Percentiles rank a stretch among this genome's conserved stretches.
Conservation (phyloP, 2,329 filamentous ascomycete genomes). For the Aspergillus sp. region DNA sequence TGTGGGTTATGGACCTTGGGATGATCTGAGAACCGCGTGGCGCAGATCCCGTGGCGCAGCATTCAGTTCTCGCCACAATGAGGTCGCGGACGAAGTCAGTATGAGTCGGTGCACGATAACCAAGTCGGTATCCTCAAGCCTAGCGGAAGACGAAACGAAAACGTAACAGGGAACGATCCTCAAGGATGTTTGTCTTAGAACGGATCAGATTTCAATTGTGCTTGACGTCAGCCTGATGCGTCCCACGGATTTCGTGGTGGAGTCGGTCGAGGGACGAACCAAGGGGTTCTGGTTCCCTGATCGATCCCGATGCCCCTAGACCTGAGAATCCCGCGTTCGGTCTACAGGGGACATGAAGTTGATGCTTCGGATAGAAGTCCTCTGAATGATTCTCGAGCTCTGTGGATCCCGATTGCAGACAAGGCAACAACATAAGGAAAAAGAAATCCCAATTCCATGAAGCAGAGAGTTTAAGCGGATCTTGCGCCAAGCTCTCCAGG, state of each 20-base stretch:
- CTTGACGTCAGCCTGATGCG: conserved; percentile 18
- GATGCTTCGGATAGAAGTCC: not conserved
- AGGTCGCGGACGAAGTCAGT: no score
- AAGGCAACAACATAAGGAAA: not conserved
- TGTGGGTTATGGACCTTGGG: no score
- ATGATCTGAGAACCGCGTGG: no score
- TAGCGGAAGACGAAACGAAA: no score
- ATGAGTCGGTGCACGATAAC: no score
- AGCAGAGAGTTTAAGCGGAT: not conserved
- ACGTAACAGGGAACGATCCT: no score
- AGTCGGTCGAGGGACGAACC: not conserved
- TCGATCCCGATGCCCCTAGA: not conserved
- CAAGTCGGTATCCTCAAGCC: no score
- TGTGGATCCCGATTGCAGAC: not conserved
- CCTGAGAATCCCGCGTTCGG: not conserved
- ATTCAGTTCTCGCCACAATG: no score
- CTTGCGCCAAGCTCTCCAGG: not conserved
- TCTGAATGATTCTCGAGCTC: not conserved
- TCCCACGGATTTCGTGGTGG: not conserved
- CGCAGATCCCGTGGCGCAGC: no score
- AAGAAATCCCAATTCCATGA: not conserved
- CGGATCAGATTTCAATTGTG: not conserved
- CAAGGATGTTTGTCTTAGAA: not conserved
- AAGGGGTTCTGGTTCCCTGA: not conserved
- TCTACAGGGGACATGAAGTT: not conserved